Percentiles rank a stretch among this genome's conserved stretches.
Evolutionary conservation across 805 yeast genomes (phyloP).

Genomic region (Lachancea sp.): DNA sequence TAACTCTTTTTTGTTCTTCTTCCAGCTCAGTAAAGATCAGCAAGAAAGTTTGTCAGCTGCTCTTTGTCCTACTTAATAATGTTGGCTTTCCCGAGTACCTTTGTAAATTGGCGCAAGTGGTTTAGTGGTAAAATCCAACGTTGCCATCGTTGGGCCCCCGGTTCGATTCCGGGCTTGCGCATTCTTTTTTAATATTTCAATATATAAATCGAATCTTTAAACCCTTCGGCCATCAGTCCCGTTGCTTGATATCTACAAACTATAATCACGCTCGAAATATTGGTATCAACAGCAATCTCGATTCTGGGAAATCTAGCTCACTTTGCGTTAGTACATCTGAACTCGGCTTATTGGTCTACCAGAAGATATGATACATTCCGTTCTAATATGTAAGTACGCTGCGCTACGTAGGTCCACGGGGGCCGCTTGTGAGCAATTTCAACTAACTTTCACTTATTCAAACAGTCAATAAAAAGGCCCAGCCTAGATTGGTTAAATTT

Average conservation of each 20-base stretch:
- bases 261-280: no score
- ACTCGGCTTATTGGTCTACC: neutral
- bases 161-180: slow-evolving; percentile 34
- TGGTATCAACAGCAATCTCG: no score
- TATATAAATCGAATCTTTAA: no score
- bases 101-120: slow-evolving; percentile 29
- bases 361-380: slow-evolving; percentile 71
- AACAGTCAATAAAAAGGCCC: slow-evolving; percentile 79
- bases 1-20: no score
- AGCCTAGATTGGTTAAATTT: slow-evolving; percentile 84
- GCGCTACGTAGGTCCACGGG: neutral
- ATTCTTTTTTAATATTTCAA: slow-evolving; percentile 13
- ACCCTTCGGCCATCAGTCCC: no score
- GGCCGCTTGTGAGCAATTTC: neutral
- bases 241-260: no score
- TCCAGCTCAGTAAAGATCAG: no score
- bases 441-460: slow-evolving; percentile 8
- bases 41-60: no score
- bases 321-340: no score
- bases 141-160: slow-evolving; percentile 36
- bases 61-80: no score
- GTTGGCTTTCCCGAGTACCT: no score
- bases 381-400: slow-evolving; percentile 58
- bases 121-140: slow-evolving; percentile 35
- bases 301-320: no score